Percentiles rank a stretch among this genome's conserved stretches.
These are phyloP conservation scores for Sideroxylon spinosum DNA, from an alignment of 179 eudicot species.

Conservation along the genomic window DNA sequence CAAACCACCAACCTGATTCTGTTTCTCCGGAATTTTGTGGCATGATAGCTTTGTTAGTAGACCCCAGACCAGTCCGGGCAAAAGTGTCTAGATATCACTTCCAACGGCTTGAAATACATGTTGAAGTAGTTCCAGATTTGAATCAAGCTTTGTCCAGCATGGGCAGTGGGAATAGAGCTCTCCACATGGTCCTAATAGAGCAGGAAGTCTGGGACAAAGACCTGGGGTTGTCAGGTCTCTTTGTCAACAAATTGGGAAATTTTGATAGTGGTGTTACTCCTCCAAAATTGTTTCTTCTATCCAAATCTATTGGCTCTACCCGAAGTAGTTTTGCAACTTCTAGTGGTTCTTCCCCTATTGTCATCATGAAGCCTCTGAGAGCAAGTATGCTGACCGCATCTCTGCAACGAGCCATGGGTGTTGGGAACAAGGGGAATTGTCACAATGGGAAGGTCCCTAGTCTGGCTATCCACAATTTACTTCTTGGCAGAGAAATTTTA, in stretches of 20 bases:
- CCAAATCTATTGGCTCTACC: slow-evolving; percentile 38
- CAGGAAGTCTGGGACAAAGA: slow-evolving; percentile 69
- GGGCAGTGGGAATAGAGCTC: slow-evolving; percentile 26
- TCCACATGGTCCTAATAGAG: slow-evolving; percentile 58
- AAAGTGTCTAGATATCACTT: slow-evolving; percentile 72
- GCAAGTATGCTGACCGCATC: slow-evolving; percentile 78
- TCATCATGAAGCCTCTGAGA: slow-evolving; percentile 70
- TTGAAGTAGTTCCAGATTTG: slow-evolving; percentile 50
- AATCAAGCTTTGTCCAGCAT: slow-evolving; percentile 36
- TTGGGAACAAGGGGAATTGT: slow-evolving; percentile 47
- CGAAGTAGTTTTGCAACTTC: slow-evolving; percentile 25
- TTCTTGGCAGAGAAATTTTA: slow-evolving; percentile 60
- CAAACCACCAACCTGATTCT: slow-evolving; percentile 20
- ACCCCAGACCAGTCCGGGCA: slow-evolving; percentile 64
- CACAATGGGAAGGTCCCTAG: slow-evolving; percentile 35
- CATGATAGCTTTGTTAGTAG: slow-evolving; percentile 66
- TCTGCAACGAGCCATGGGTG: slow-evolving; percentile 71
- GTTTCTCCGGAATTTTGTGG: slow-evolving; percentile 54
- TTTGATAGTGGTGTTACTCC: slow-evolving; percentile 19
- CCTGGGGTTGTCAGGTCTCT: slow-evolving; percentile 26
- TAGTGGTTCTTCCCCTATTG: slow-evolving; percentile 36
- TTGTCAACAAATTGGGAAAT: slow-evolving; percentile 28
- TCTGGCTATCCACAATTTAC: slow-evolving; percentile 48
- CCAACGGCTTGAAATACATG: slow-evolving; percentile 64
- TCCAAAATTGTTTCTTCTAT: slow-evolving; percentile 58